Base-by-base conservation (phyloP, 441 rosid species). In the Breynia disticha region DNA sequence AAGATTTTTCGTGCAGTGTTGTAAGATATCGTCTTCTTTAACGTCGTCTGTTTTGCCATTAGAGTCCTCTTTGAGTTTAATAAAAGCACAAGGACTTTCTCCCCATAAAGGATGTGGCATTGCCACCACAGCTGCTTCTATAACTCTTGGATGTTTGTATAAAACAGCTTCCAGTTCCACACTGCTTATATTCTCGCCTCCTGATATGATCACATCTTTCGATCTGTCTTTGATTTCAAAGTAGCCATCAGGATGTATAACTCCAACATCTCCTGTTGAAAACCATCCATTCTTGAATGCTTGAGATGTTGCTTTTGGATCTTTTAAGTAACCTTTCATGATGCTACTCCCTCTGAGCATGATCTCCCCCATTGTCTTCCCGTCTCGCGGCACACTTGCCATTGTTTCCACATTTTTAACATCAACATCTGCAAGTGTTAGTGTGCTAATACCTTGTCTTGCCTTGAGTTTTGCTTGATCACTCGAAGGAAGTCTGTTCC, bases 121-220 rank as follows among this genome's bases (percentile, higher is more conserved):
- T 13, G 52, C 60, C 45, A 56, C 60, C 24, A 56, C 60, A 16
- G 60, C 60, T 3, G 52, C 60, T 35, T 56, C 60, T 16, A 16
- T 3, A 7, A 56, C 42, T 17, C 28, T 46, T 16, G 60, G 60
- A 47, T 56, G 60, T 7, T 16, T 11, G 22, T 32, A 46, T 3
- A 56, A 22, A 41, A 56, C 52, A 12, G 51, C 46, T 19, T 56
- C 60, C 5, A 56, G 38, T 35, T 56, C 44, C n/a, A 56, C 41
- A 47, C 52, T 56, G 60, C 60, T 56, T 9, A 56, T 45, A 37
- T 56, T 56, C 17, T 56, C 60, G n/a, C 60, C 60, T 8, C 60
- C 60, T 5, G 51, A 46, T 13, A 56, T 35, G 16, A 56, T 56
- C 22, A 56, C 32, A 37, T 56, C 60, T 19, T 56, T 56, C 15